Conservation (phyloP, 371 early-diverging fungal species). For the Amoeboaphelidium protococcarum region DNA sequence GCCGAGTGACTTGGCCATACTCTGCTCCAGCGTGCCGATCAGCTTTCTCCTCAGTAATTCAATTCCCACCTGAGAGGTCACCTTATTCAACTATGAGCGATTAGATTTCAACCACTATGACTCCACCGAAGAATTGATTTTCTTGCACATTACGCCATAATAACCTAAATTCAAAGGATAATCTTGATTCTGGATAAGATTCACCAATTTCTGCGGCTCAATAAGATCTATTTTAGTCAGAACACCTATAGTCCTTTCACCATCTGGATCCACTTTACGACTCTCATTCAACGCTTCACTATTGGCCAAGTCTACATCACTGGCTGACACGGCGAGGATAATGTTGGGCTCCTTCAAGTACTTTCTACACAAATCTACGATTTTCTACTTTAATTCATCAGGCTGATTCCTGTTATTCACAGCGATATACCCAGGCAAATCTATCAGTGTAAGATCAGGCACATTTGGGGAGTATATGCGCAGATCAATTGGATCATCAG, state of each 20-base stretch:
- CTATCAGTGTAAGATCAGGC: conserved; percentile 88
- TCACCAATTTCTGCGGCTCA: conserved; percentile 49
- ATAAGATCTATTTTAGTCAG: conserved; percentile 97
- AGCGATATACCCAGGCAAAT: conserved; percentile 96
- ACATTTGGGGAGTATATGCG: conserved; percentile 74
- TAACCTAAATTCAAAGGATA: conserved; percentile 88
- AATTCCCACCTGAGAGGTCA: not conserved
- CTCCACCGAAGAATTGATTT: conserved; percentile 14
- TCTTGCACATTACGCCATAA: conserved; percentile 89
- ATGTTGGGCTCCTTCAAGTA: conserved; percentile 84
- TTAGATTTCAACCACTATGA: conserved; percentile 1
- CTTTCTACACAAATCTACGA: conserved; percentile 69
- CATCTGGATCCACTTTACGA: conserved; percentile 90
- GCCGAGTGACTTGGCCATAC: conserved; percentile 58
- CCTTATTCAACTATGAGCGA: not conserved
- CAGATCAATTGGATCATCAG: conserved; percentile 75
- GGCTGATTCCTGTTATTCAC: conserved; percentile 87
- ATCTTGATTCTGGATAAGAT: conserved; percentile 60
- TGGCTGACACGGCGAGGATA: conserved; percentile 89
- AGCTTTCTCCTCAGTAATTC: conserved; percentile 19
- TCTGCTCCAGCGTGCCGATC: conserved; percentile 65
- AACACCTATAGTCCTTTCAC: conserved; percentile 87
- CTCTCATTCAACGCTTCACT: conserved; percentile 87
- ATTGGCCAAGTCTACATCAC: conserved; percentile 95
- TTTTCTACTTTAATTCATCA: conserved; percentile 58